Evolutionary conservation across 768 basidiomycete species (phyloP).

Genomic region (Mycena albidolilacea): DNA sequence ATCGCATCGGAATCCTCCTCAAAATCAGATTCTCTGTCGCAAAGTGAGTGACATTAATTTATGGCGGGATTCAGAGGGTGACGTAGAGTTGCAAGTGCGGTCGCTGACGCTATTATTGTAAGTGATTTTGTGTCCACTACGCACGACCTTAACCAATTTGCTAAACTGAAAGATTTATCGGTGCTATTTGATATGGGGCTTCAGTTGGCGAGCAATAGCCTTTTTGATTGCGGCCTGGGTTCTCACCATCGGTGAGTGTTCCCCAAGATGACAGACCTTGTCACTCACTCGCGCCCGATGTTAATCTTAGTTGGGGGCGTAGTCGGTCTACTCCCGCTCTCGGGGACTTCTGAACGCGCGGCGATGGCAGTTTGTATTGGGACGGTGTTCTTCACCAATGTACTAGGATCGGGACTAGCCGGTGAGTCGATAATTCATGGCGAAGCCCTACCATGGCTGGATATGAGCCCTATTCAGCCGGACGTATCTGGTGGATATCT

Average conservation of each 20-base stretch:
- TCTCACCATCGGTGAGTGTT: background rate
- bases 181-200: background rate
- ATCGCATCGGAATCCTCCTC: background rate
- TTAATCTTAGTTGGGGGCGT: too few relatives aligned
- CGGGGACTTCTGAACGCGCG: constrained; percentile 9
- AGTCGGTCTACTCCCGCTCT: background rate
- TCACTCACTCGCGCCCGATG: too few relatives aligned
- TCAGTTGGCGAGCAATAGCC: background rate
- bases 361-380: constrained; percentile 11
- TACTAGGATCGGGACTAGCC: background rate
- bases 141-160: background rate
- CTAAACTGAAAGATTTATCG: background rate
- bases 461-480: background rate
- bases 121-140: background rate
- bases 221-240: background rate
- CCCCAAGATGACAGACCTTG: too few relatives aligned
- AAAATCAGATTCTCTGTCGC: background rate
- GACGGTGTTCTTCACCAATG: constrained; percentile 7
- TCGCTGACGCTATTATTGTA: background rate
- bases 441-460: background rate
- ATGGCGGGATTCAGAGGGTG: background rate
- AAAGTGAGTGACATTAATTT: background rate
- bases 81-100: background rate
- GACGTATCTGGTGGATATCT: constrained; percentile 33
- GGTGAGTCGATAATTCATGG: background rate